Percentiles rank a stretch among this genome's conserved stretches.
These are phyloP conservation scores for Setaria italica DNA, from an alignment of 202 grass and related monocot genomes.

Conservation along the genomic window DNA sequence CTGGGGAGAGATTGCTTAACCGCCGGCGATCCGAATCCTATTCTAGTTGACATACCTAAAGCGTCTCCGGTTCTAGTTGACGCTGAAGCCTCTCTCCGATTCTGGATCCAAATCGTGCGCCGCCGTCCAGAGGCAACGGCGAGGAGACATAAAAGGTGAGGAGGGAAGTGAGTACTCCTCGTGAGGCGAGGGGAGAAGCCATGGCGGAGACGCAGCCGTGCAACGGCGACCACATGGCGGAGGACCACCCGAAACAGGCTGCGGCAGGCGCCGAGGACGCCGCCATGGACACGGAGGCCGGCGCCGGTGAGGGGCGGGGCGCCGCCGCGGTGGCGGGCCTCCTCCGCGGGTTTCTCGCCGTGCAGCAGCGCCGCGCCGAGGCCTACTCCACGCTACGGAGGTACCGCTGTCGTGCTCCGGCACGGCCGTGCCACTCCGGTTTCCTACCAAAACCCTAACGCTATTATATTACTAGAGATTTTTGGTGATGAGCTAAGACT, in stretches of 20 bases:
- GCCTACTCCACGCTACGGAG: constrained; percentile 86
- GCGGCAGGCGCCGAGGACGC: constrained; percentile 5
- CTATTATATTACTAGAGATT: background rate
- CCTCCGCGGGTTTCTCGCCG: constrained; percentile 78
- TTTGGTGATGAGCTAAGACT: too few relatives aligned
- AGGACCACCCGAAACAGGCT: background rate
- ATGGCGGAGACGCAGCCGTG: background rate
- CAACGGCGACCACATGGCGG: constrained; percentile 31
- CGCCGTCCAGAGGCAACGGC: background rate
- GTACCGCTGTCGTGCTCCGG: constrained; percentile 39
- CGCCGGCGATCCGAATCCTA: background rate
- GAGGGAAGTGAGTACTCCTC: too few relatives aligned
- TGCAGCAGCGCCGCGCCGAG: constrained; percentile 89
- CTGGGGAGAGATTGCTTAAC: too few relatives aligned
- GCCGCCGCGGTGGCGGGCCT: constrained; percentile 51
- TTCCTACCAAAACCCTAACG: constrained; percentile 26
- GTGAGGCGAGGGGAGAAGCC: background rate
- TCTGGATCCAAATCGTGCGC: background rate
- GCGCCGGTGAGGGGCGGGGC: constrained; percentile 8
- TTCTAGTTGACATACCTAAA: background rate
- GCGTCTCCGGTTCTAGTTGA: background rate
- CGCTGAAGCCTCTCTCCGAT: background rate
- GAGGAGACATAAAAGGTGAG: background rate
- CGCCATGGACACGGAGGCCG: constrained; percentile 41
- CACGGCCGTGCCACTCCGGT: background rate